Conservation (phyloP, 805 yeast species). For the Lipomyces oligophaga region DNA sequence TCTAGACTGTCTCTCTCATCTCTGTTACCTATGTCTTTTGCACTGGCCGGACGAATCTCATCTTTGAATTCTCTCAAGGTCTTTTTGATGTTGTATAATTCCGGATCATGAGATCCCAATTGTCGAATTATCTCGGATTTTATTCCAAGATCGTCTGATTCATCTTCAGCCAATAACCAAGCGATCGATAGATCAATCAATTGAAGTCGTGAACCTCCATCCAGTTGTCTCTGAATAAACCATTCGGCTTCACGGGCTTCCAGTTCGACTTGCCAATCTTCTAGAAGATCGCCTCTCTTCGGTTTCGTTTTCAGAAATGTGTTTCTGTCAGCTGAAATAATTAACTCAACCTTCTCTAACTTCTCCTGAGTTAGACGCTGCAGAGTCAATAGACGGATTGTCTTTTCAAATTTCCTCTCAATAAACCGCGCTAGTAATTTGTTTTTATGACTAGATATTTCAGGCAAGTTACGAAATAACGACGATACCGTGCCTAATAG, state of each 20-base stretch:
- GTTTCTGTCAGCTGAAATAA: conserved; percentile 11
- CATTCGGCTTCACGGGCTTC: conserved; percentile 25
- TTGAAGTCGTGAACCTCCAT: conserved; percentile 26
- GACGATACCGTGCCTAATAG: conserved; percentile 28
- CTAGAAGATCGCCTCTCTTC: neutral
- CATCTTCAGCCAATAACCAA: conserved; percentile 30
- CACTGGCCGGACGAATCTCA: conserved; percentile 21
- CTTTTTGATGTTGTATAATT: conserved; percentile 9
- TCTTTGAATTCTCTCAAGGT: conserved; percentile 15
- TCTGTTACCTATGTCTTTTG: conserved; percentile 10
- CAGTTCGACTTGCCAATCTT: conserved; percentile 21
- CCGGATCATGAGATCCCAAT: neutral
- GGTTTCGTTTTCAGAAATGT: conserved; percentile 16
- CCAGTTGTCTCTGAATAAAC: conserved; percentile 25
- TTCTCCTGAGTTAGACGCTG: conserved; percentile 8
- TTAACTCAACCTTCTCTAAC: conserved; percentile 8
- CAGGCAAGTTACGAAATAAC: conserved; percentile 27
- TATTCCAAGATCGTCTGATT: conserved; percentile 21
- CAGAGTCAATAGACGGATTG: conserved; percentile 10
- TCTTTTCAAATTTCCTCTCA: conserved; percentile 27
- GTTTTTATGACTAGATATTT: conserved; percentile 22
- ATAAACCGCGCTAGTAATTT: conserved; percentile 26
- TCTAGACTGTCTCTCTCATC: conserved; percentile 13
- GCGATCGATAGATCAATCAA: conserved; percentile 23
- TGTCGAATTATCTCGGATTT: neutral